phyloP scores from a whole-genome alignment of 768 basidiomycete species.

The Dacryopinax primogenitus region DNA sequence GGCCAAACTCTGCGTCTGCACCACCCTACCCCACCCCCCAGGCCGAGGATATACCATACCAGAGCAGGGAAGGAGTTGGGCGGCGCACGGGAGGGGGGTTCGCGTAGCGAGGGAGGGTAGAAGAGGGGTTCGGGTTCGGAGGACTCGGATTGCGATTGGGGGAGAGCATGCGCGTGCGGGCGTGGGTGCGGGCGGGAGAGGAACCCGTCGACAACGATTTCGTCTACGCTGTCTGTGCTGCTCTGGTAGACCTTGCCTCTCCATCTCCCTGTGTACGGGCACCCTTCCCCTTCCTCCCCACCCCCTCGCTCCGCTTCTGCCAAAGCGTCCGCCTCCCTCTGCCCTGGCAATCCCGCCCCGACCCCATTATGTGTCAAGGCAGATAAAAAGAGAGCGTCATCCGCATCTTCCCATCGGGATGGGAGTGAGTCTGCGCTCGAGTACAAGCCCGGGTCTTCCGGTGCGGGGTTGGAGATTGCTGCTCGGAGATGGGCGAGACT shows the following conservation, averaged over 20 bases:
- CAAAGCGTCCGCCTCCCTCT: not conserved
- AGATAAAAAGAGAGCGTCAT: not conserved
- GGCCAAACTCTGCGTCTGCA: not conserved
- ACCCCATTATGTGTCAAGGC: conserved; percentile 3
- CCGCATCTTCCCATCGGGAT: not conserved
- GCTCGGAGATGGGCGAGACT: not conserved
- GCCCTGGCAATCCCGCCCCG: not conserved
- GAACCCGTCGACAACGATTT: not conserved
- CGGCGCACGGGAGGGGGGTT: not conserved
- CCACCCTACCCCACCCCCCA: not conserved
- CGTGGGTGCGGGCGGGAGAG: not conserved
- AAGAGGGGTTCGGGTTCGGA: not conserved
- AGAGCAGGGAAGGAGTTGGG: not conserved
- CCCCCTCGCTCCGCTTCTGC: not conserved
- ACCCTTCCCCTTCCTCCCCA: not conserved
- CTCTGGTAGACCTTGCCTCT: conserved; percentile 3
- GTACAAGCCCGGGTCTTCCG: not conserved
- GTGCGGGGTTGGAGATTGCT: conserved; percentile 1
- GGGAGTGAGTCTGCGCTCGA: not conserved
- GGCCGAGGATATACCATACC: not conserved
- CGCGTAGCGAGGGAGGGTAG: not conserved
- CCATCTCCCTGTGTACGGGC: not conserved
- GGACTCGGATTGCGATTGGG: no score
- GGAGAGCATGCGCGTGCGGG: no score
- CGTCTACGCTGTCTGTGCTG: not conserved